Evolutionary conservation across 371 early-diverging fungal species (phyloP), one percentile per base, ranked within the genome.

Genomic region (Mucor mucedo): DNA sequence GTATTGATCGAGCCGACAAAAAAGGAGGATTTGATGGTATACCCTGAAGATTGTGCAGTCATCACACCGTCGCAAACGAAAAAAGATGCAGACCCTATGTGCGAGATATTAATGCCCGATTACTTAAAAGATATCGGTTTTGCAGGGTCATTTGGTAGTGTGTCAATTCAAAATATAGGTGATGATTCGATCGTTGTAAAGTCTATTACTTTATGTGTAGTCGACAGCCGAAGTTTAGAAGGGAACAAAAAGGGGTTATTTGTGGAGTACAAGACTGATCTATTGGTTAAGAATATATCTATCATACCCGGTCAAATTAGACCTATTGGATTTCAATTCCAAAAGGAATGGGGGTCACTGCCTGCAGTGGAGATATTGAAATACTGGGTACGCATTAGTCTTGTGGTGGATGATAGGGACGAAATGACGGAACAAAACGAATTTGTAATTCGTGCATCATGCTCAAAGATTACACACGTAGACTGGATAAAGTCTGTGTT

Each of bases 31-130:
- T n/a, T 55, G 2, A 21, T 21, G 21, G 21, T 21, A 21, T 21
- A 21, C 21, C 21, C 21, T 21, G 21, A 21, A 21, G 21, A 21
- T 21, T 21, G 1, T 21, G 21, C 21, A 21, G 21, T 21, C 11
- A 55, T 7, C 33, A 30, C 32, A 21, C 56, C 56, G 8, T 35
- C 33, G 35, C 32, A 7, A 2, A 14, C 49, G n/a, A 48, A 30
- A 49, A 11, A 16, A 38, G 4, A 13, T 13, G 14, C 7, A 7
- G n/a, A 42, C 8, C 0, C 58, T 13, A 16, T 9, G 8, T 55
- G 49, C 8, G 70, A 70, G 39, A 16, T 64, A 11, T 8, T 71
- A n/a, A 42, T 71, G 35, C 68, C 72, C 1, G 68, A 68, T 8
- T 71, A 68, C 21, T n/a, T 71, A 8, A 45, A 16, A 2, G 58